Base-by-base conservation (phyloP, 1,284 basidiomycete species). In the Papiliotrema nemorosa region DNA sequence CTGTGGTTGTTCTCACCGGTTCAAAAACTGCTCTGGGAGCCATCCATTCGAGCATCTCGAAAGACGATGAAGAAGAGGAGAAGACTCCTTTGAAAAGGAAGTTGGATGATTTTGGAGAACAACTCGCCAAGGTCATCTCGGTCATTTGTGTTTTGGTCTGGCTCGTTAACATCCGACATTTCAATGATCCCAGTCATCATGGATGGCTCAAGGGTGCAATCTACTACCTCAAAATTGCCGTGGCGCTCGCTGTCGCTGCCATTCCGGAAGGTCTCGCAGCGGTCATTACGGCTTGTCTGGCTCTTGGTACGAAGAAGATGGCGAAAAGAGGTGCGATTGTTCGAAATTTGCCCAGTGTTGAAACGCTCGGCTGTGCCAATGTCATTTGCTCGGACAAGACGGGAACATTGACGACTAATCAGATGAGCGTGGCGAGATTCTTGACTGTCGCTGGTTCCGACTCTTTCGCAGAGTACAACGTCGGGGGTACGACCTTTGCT, bases 331-430 rank as follows among this genome's bases (percentile, higher is more conserved):
- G 94, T 55, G 93, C 92, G 5, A 97, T 97, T 61, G 93, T 97
- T 42, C 79, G 91, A 63, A 91, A 94, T 72, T 78, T 97, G 56
- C 92, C 92, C n/a, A 90, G 87, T 58, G 92, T 97, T 12, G 93
- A 97, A 77, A 96, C 93, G 25, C 79, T 97, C 2, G 92, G 93
- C 2, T 92, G 90, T 77, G 93, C 90, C 43, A 94, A 93, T 69
- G 90, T 96, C 44, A 96, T 97, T 61, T 97, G 92, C 73, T 93
- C 90, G 6, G 92, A 97, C 78, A 97, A 97, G 80, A 97, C 92
- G 18, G 63, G 72, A 43, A 96, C 92, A 16, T 73, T 97, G 60
- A 96, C 92, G 4, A 96, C 90, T 14, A 96, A 92, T 75, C 90
- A 96, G 70, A 96, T 97, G 92, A 88, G 88, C 61, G 88, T 96